A percentile compares a stretch with the other conserved stretches of the same genome.
Conservation (phyloP, 2,329 filamentous ascomycete species). For the Hortaea werneckii region DNA sequence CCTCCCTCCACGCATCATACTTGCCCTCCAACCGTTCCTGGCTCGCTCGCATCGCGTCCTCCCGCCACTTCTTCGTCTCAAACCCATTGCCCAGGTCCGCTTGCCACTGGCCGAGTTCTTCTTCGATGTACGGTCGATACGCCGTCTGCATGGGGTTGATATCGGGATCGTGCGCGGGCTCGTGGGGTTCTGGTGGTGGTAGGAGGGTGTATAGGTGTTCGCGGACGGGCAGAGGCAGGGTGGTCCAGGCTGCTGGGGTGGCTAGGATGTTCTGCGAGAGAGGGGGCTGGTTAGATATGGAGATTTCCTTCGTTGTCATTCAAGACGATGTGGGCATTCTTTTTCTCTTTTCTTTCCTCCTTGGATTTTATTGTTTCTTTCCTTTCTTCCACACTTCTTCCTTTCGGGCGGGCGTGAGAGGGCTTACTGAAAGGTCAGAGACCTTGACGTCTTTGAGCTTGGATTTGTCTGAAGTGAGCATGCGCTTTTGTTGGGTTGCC, state of each 20-base stretch:
- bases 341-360: too few species aligned
- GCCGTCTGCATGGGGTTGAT: constrained; percentile 30
- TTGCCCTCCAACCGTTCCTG: constrained; percentile 42
- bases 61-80: constrained; percentile 48
- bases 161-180: constrained; percentile 28
- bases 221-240: constrained; percentile 13
- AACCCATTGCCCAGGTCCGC: constrained; percentile 45
- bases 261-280: constrained; percentile 19
- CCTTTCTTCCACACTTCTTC: too few species aligned
- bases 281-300: background rate
- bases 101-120: constrained; percentile 45
- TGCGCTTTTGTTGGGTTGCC: constrained; percentile 14
- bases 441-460: constrained; percentile 19
- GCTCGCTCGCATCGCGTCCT: constrained; percentile 44
- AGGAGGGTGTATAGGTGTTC: constrained; percentile 21
- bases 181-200: constrained; percentile 14
- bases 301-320: background rate
- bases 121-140: constrained; percentile 39
- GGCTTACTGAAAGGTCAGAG: background rate
- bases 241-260: constrained; percentile 20
- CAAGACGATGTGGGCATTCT: too few species aligned
- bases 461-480: constrained; percentile 16
- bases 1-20: constrained; percentile 48
- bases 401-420: background rate
- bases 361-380: too few species aligned